Conservation (phyloP, 345 rosid species). For the Lepidium aucheri region DNA sequence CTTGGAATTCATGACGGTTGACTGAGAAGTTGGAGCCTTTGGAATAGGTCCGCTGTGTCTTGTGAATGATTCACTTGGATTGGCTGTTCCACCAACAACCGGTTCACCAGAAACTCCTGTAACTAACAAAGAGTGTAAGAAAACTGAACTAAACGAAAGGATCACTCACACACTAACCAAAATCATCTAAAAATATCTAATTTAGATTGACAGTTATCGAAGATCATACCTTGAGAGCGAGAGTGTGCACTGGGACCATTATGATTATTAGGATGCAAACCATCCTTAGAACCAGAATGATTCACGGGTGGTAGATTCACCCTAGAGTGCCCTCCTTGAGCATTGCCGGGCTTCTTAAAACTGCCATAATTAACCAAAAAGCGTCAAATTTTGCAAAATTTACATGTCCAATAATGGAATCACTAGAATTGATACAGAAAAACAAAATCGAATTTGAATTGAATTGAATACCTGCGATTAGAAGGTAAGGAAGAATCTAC, state of each 20-base stretch:
- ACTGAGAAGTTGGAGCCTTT: constrained; percentile 76
- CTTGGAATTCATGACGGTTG: constrained; percentile 52
- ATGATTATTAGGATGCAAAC: constrained; percentile 35
- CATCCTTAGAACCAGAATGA: constrained; percentile 33
- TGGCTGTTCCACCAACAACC: constrained; percentile 27
- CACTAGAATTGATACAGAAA: neutral
- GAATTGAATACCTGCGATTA: constrained; percentile 49
- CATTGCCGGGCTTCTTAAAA: constrained; percentile 64
- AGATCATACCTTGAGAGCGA: constrained; percentile 48
- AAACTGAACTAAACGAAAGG: neutral
- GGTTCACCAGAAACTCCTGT: constrained; percentile 39
- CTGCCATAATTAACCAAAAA: constrained; percentile 25
- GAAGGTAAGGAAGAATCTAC: constrained; percentile 33
- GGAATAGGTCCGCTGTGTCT: constrained; percentile 51
- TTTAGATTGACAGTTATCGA: neutral
- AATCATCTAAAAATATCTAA: neutral
- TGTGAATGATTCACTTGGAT: constrained; percentile 40
- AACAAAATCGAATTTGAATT: neutral
- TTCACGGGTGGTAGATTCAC: constrained; percentile 35
- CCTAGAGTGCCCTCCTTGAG: constrained; percentile 67
- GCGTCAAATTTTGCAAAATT: neutral
- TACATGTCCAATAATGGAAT: neutral
- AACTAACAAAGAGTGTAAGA: neutral
- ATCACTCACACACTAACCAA: neutral
- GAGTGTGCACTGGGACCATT: constrained; percentile 52